A percentile compares a stretch with the other conserved stretches of the same genome.
These are phyloP conservation scores for Penicillium pulvis DNA, from an alignment of 495 filamentous ascomycete genomes.

Conservation along the genomic window DNA sequence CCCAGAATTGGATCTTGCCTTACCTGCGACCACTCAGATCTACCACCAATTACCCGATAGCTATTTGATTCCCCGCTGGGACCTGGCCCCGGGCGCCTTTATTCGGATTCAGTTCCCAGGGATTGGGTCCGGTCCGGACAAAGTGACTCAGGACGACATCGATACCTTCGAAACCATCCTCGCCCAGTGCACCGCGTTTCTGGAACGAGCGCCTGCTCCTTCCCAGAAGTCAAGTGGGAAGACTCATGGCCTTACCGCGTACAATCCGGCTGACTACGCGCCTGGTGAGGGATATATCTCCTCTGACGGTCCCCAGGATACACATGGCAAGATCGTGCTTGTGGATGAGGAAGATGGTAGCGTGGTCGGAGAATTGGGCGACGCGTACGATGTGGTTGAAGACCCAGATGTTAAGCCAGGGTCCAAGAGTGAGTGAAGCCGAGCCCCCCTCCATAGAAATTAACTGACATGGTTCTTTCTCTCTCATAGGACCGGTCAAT, in stretches of 20 bases:
- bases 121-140: constrained; percentile 61
- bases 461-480: neutral
- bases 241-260: constrained; percentile 51
- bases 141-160: constrained; percentile 83
- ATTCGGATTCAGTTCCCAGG: constrained; percentile 86
- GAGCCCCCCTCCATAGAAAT: neutral
- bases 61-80: constrained; percentile 93
- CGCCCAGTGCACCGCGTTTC: constrained; percentile 91
- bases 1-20: constrained; percentile 87
- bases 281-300: constrained; percentile 76
- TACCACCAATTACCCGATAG: constrained; percentile 87
- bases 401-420: constrained; percentile 71
- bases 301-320: constrained; percentile 37
- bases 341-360: constrained; percentile 94
- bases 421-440: constrained; percentile 71
- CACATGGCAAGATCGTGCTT: constrained; percentile 81
- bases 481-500: constrained; percentile 78
- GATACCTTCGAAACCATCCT: constrained; percentile 97
- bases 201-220: constrained; percentile 71
- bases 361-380: constrained; percentile 86
- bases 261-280: constrained; percentile 79
- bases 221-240: constrained; percentile 22
- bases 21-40: constrained; percentile 92
- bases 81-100: constrained; percentile 84
- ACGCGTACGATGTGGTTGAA: constrained; percentile 80